Conservation (phyloP, 1,284 basidiomycete genomes). For the Jaminaea rosea region DNA sequence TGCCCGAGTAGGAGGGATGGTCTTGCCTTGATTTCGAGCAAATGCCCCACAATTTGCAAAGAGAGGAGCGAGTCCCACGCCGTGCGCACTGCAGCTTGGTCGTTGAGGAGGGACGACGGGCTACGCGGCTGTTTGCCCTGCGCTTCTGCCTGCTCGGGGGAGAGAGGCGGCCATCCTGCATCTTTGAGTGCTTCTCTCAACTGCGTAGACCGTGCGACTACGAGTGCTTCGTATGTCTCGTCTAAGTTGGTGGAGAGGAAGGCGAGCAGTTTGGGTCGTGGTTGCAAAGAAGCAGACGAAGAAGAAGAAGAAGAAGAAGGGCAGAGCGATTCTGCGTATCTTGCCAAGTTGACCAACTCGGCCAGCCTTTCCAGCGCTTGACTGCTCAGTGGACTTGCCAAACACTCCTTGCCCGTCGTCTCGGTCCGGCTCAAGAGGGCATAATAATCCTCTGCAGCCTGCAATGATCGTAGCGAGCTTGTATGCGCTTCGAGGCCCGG, state of each 20-base stretch:
- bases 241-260: slow-evolving; percentile 24
- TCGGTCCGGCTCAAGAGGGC: too few relatives aligned
- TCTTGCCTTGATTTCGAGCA: slow-evolving; percentile 8
- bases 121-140: not conserved
- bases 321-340: too few relatives aligned
- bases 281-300: too few relatives aligned
- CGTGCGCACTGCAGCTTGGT: not conserved
- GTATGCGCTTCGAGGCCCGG: too few relatives aligned
- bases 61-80: slow-evolving; percentile 30
- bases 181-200: slow-evolving; percentile 15
- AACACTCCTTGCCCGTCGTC: too few relatives aligned
- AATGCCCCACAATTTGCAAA: slow-evolving; percentile 27
- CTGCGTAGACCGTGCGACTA: slow-evolving; percentile 6
- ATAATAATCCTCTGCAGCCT: too few relatives aligned
- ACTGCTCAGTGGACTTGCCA: too few relatives aligned
- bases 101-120: not conserved
- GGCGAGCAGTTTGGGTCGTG: too few relatives aligned
- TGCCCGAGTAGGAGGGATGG: slow-evolving; percentile 8
- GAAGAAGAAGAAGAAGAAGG: too few relatives aligned
- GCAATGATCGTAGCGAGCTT: too few relatives aligned
- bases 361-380: too few relatives aligned
- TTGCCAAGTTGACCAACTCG: too few relatives aligned
- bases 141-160: not conserved
- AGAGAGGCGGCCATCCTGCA: slow-evolving; percentile 13
- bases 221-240: slow-evolving; percentile 15